Conservation (phyloP, 73 alveolate species). For the Uronychia binucleata region DNA sequence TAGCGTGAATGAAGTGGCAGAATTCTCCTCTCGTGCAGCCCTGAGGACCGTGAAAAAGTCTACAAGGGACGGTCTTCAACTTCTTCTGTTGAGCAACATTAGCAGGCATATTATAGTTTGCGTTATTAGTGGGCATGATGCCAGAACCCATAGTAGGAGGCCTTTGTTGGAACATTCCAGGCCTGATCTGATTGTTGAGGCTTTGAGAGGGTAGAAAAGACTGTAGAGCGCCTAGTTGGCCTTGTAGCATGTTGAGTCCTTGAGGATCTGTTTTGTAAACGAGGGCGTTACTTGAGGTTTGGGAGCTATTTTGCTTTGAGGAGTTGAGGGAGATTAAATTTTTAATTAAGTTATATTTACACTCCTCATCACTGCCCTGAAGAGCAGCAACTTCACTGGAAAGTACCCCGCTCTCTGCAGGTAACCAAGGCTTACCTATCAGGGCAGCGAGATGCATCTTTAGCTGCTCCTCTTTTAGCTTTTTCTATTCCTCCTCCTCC, state of each 20-base stretch:
- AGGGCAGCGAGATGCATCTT: too few species aligned
- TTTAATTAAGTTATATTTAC: too few species aligned
- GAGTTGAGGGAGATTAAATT: too few species aligned
- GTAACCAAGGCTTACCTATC: too few species aligned
- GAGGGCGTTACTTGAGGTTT: too few species aligned
- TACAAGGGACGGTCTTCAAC: constrained; percentile 78
- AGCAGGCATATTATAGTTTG: not conserved
- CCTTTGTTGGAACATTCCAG: too few species aligned
- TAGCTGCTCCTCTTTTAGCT: not conserved
- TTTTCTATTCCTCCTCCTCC: constrained; percentile 1
- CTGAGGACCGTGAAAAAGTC: constrained; percentile 88
- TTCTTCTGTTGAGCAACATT: constrained; percentile 16
- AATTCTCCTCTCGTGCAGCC: constrained; percentile 93
- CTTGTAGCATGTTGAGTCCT: not conserved
- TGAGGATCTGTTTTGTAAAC: not conserved
- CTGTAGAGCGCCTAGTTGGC: not conserved
- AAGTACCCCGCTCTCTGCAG: too few species aligned
- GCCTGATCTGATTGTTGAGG: not conserved
- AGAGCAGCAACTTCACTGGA: too few species aligned
- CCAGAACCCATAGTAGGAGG: too few species aligned
- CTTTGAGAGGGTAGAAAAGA: not conserved
- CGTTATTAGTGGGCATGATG: not conserved
- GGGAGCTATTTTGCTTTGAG: too few species aligned
- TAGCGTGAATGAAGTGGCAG: constrained; percentile 93
- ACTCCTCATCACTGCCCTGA: too few species aligned